A percentile compares a stretch with the other conserved stretches of the same genome.
phyloP scores from a whole-genome alignment of 345 rosid genomes.

The Salix brachista region DNA sequence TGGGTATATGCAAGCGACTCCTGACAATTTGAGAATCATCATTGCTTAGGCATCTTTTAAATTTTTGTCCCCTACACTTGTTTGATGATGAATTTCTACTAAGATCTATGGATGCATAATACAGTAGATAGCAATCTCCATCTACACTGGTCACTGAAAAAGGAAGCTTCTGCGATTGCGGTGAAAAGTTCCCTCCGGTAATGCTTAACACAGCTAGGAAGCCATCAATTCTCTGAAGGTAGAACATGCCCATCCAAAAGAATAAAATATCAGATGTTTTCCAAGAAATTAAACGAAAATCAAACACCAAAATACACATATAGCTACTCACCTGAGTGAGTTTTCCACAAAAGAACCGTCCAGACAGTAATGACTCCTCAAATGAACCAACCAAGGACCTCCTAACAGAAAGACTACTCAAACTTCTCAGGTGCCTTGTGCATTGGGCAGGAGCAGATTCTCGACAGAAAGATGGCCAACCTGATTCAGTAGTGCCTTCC shows the following conservation, averaged over 20 bases:
- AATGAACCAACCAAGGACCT: slow-evolving; percentile 97
- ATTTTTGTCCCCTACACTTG: slow-evolving; percentile 51
- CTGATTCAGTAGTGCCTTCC: slow-evolving; percentile 37
- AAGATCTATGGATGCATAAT: slow-evolving; percentile 83
- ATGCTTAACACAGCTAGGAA: slow-evolving; percentile 93
- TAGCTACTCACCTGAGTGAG: slow-evolving; percentile 52
- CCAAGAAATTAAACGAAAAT: not conserved
- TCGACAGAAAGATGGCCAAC: slow-evolving; percentile 36
- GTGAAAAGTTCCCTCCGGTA: slow-evolving; percentile 84
- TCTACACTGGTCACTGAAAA: slow-evolving; percentile 85
- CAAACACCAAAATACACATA: not conserved
- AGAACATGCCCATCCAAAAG: slow-evolving; percentile 22
- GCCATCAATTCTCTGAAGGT: slow-evolving; percentile 69
- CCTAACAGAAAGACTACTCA: slow-evolving; percentile 68
- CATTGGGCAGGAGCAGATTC: slow-evolving; percentile 51
- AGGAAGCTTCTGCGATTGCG: slow-evolving; percentile 85
- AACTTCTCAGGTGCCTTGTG: slow-evolving; percentile 50
- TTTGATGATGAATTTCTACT: slow-evolving; percentile 48
- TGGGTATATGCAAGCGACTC: slow-evolving; percentile 68
- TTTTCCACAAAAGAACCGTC: slow-evolving; percentile 64
- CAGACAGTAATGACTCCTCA: slow-evolving; percentile 91
- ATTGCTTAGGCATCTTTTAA: slow-evolving; percentile 42
- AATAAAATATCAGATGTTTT: not conserved
- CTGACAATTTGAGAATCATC: slow-evolving; percentile 61
- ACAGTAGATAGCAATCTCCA: slow-evolving; percentile 74